Evolutionary conservation across 768 basidiomycete species (phyloP), one percentile per base, ranked within the genome.

Genomic region (Boletus sp.): DNA sequence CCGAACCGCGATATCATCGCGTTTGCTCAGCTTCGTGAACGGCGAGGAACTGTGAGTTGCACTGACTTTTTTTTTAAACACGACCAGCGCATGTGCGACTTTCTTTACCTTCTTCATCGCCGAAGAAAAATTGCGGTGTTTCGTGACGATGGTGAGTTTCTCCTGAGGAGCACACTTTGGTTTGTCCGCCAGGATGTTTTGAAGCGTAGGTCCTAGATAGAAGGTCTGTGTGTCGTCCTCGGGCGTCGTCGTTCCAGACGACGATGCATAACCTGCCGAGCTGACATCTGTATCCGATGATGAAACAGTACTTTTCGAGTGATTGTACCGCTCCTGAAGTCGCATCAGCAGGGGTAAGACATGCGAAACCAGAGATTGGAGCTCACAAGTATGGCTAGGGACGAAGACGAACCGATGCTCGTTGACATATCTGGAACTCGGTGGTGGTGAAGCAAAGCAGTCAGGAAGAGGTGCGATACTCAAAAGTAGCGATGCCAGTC

Each of bases 211-310:
- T 18, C 63, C 59, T 0, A 71, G 63, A 36, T 68, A 42, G 47
- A 69, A 71, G 7, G 37, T 58, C 46, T 65, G 33, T 2, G 59
- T 52, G 1, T 72, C 71, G 18, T 72, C 68, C 58, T 72, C 71
- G 41, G 69, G 68, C 12, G 69, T 70, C 46, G 69, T 70, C 64
- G 68, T 64, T 24, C 68, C 69, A 48, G 69, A 72, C 44, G 70
- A 70, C 45, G 68, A 70, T 0, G 58, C 41, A 29, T 70, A 70
- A 44, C 56, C 54, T 28, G 36, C 33, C 47, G 59, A 68, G 47
- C 61, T 63, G 10, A 17, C 18, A 10, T 70, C 70, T 8, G 64
- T 70, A 18, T 67, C 70, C 15, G 62, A 58, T 9, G 70, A 56
- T 20, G 61, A 50, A 8, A 59, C 46, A 4, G 56, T 58, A 20